A percentile compares a stretch with the other conserved stretches of the same genome.
These are phyloP conservation scores for Lojkania enalia DNA, from an alignment of 2,329 filamentous ascomycete genomes.

Conservation along the genomic window DNA sequence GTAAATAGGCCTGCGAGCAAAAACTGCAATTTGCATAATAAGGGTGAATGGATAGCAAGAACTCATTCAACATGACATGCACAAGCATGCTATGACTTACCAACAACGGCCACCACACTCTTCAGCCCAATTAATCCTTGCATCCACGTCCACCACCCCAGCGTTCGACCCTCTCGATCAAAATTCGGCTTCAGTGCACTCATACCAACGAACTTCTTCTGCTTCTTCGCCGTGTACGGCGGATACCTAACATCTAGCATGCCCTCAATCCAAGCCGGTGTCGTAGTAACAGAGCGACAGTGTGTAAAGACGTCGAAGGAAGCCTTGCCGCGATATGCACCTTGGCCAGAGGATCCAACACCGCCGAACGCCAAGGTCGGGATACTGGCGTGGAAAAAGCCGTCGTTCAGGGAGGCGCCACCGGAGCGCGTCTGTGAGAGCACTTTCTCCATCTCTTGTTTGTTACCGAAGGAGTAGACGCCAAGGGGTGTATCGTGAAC, in stretches of 20 bases:
- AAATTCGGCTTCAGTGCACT: slow-evolving; percentile 61
- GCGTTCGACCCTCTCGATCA: slow-evolving; percentile 56
- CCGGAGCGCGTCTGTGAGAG: slow-evolving; percentile 55
- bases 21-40: neutral
- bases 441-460: slow-evolving; percentile 71
- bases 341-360: slow-evolving; percentile 76
- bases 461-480: slow-evolving; percentile 82
- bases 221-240: slow-evolving; percentile 60
- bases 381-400: slow-evolving; percentile 71
- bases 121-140: slow-evolving; percentile 35
- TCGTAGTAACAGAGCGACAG: slow-evolving; percentile 61
- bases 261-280: slow-evolving; percentile 68
- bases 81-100: slow-evolving; percentile 28
- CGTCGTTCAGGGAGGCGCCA: slow-evolving; percentile 57
- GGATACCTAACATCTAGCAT: slow-evolving; percentile 69
- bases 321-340: slow-evolving; percentile 76
- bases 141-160: slow-evolving; percentile 41
- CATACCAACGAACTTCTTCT: slow-evolving; percentile 55
- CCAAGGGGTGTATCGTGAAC: slow-evolving; percentile 83
- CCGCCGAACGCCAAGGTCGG: slow-evolving; percentile 79
- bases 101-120: slow-evolving; percentile 32
- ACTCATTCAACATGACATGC: neutral
- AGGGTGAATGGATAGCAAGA: neutral
- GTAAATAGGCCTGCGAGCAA: neutral
- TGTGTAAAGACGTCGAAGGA: slow-evolving; percentile 71